phyloP scores from a whole-genome alignment of 169 alveolate genomes.

The Eimeria sp. region DNA sequence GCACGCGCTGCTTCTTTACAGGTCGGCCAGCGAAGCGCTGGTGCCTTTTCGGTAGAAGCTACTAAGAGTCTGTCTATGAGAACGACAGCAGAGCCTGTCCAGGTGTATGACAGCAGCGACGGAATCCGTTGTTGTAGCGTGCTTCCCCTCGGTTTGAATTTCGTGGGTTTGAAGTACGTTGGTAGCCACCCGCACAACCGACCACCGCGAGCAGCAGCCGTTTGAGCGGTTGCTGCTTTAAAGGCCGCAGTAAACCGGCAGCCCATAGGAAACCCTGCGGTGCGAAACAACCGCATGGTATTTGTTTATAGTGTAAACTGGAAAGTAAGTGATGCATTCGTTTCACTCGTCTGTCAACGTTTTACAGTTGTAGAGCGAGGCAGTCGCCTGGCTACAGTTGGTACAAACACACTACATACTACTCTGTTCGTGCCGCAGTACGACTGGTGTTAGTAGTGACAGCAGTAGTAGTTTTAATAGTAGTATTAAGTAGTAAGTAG shows the following conservation, averaged over 20 bases:
- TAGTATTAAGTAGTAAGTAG: no score
- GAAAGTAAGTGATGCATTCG: background rate
- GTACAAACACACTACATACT: background rate
- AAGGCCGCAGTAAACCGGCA: background rate
- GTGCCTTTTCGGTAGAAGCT: constrained; percentile 83
- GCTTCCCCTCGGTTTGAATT: background rate
- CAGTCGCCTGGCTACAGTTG: background rate
- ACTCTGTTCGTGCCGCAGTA: background rate
- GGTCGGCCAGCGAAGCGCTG: constrained; percentile 96
- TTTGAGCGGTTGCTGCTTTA: background rate
- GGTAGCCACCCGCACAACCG: background rate
- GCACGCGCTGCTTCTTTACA: constrained; percentile 97
- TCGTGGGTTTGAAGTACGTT: background rate
- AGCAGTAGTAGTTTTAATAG: no score
- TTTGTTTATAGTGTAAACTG: background rate
- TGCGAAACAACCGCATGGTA: background rate
- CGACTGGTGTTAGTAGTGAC: background rate
- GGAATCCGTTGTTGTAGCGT: background rate
- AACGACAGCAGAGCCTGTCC: no score
- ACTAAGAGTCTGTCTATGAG: background rate
- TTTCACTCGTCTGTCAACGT: background rate
- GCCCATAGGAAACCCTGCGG: constrained; percentile 2
- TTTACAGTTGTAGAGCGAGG: background rate
- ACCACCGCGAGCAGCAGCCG: background rate
- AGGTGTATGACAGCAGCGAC: background rate